A percentile compares a stretch with the other conserved stretches of the same genome.
Evolutionary conservation across 2,329 filamentous ascomycete species (phyloP).

Genomic region (Plenodomus lindquistii): DNA sequence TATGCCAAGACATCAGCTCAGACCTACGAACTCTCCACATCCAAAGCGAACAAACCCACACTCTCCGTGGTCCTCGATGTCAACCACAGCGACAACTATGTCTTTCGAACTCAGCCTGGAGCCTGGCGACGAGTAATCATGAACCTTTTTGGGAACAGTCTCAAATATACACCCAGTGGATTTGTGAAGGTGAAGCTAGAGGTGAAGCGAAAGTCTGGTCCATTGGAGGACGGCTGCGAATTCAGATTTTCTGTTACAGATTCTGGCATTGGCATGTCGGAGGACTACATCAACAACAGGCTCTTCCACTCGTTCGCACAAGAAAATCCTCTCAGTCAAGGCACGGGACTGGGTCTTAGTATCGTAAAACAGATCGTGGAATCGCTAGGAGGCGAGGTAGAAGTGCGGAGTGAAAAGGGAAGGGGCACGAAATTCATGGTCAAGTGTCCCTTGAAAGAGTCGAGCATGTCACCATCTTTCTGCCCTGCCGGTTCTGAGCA

Average conservation of each 20-base stretch:
- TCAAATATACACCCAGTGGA: constrained; percentile 45
- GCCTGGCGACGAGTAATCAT: constrained; percentile 46
- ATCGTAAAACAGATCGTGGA: constrained; percentile 47
- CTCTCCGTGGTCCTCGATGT: constrained; percentile 42
- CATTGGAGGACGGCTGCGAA: constrained; percentile 31
- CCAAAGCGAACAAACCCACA: constrained; percentile 19
- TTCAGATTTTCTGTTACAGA: constrained; percentile 41
- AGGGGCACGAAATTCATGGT: constrained; percentile 45
- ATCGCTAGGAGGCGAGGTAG: constrained; percentile 42
- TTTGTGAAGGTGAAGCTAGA: constrained; percentile 45
- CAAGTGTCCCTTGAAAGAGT: constrained; percentile 38
- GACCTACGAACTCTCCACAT: constrained; percentile 24
- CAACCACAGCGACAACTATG: constrained; percentile 39
- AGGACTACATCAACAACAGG: constrained; percentile 43
- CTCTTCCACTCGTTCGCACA: constrained; percentile 47
- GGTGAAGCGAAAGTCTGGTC: constrained; percentile 21
- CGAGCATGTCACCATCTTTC: constrained; percentile 34
- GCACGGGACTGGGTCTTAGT: constrained; percentile 45
- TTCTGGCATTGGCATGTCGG: constrained; percentile 47
- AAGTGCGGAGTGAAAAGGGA: constrained; percentile 41
- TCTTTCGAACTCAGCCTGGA: constrained; percentile 44
- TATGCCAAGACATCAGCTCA: constrained; percentile 37
- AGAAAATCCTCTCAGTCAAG: constrained; percentile 44
- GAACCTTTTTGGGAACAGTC: constrained; percentile 46
- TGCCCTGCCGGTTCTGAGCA: constrained; percentile 23